Base-by-base conservation (phyloP, 2,329 filamentous ascomycete genomes). In the Trichoderma polysporum region DNA sequence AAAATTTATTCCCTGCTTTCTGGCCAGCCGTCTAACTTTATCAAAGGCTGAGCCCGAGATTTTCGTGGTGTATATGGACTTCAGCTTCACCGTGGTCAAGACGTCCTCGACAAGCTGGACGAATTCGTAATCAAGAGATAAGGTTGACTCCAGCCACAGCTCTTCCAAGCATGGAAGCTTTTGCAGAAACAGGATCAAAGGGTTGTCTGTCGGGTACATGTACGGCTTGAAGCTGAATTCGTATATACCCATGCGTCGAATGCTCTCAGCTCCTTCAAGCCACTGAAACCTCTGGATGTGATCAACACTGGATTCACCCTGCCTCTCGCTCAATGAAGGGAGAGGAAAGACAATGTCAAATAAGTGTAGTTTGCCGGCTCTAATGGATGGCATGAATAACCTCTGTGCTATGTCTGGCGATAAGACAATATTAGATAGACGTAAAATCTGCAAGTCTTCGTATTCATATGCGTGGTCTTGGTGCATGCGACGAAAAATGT, bases 331-430 rank as follows among this genome's bases (percentile, higher is more conserved):
- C 33, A 74, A 57, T 19, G 68, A 37, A 2, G 75, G 73, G 1
- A 73, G 70, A 1, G 76, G 77, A 64, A 80, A 80, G 2, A 76
- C 73, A 19, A 80, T 73, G 64, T 79, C 79, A 15, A 80, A 71
- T 0, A 75, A 75, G 33, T 74, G 71, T 4, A 81, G 71, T 15
- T 72, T 76, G 25, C 74, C 72, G 1, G 69, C 67, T 17, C 66
- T 56, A 15, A 80, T 61, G 10, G 77, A 66, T 17, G 70, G 65
- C 10, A 67, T 64, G 19, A 80, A 71, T 10, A 75, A 66, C 1
- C 64, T 68, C 37, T 71, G 68, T 8, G 76, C 71, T 6, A 66
- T 71, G 13, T 66, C 31, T 4, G 76, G 74, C 1, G 71, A 63
- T 19, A 76, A 68, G 19, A 72, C 66, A 22, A 74, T 71, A 1